phyloP scores from a whole-genome alignment of 768 basidiomycete genomes.

The Amanita jacksonii region DNA sequence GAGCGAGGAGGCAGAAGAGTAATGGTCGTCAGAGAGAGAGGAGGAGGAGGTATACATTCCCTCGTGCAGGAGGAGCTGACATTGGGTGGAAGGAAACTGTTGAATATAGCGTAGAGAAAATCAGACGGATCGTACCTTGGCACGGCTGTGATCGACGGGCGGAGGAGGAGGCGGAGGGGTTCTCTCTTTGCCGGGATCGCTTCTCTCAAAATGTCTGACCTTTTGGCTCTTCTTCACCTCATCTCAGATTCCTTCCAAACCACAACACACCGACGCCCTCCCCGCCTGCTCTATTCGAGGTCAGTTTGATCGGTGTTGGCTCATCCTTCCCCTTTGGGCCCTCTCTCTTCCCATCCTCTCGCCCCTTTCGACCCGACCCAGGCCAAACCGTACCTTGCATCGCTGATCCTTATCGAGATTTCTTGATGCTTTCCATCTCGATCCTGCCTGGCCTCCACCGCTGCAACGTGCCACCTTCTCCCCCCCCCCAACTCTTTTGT shows the following conservation, averaged over 20 bases:
- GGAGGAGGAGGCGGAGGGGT: slow-evolving; percentile 1
- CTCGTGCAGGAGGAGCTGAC: slow-evolving; percentile 5
- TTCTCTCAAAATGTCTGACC: neutral
- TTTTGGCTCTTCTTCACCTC: neutral
- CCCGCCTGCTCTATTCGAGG: neutral
- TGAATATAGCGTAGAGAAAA: slow-evolving; percentile 7
- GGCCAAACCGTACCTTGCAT: neutral
- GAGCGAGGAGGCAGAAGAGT: too few relatives aligned
- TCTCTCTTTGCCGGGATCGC: neutral
- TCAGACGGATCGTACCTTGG: slow-evolving; percentile 15
- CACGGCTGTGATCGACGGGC: slow-evolving; percentile 20
- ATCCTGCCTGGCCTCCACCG: neutral
- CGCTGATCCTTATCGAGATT: neutral
- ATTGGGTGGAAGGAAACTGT: slow-evolving; percentile 1
- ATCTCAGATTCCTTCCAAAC: slow-evolving; percentile 9
- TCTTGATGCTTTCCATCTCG: neutral
- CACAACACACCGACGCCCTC: neutral
- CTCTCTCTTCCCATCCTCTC: neutral
- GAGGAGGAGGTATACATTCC: slow-evolving; percentile 27
- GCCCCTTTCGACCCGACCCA: slow-evolving; percentile 6
- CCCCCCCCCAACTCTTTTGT: too few relatives aligned
- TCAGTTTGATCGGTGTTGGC: neutral
- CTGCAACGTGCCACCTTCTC: neutral
- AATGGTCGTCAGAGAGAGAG: slow-evolving; percentile 26
- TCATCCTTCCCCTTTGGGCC: neutral